Evolutionary conservation across 2,329 filamentous ascomycete species (phyloP).

Genomic region (Hypoxylon sp.): DNA sequence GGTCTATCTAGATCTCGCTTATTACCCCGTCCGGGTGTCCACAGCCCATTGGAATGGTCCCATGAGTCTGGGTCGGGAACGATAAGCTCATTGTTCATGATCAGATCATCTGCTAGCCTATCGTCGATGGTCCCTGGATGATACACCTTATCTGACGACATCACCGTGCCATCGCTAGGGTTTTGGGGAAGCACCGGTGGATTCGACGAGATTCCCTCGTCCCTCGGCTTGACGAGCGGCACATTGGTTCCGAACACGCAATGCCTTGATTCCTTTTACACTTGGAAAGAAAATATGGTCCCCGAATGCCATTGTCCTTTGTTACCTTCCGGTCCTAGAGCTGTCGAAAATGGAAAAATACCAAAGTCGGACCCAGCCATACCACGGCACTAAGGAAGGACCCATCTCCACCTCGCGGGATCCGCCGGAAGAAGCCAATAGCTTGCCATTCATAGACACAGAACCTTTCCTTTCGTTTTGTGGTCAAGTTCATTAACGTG

Average conservation of each 20-base stretch:
- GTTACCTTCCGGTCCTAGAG: neutral
- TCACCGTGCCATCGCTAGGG: slow-evolving; percentile 15
- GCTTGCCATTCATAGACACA: neutral
- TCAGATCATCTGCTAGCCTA: slow-evolving; percentile 27
- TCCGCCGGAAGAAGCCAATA: slow-evolving; percentile 14
- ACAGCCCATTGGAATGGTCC: slow-evolving; percentile 26
- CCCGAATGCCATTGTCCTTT: neutral
- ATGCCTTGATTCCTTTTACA: neutral
- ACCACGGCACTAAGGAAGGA: slow-evolving; percentile 11
- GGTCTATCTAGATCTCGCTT: slow-evolving; percentile 42
- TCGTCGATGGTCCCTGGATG: slow-evolving; percentile 10
- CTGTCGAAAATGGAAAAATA: slow-evolving; percentile 2
- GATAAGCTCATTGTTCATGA: slow-evolving; percentile 39
- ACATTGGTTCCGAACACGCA: neutral
- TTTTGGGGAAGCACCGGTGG: slow-evolving; percentile 5
- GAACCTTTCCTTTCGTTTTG: slow-evolving; percentile 11
- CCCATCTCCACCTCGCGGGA: slow-evolving; percentile 29
- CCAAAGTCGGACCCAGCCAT: neutral
- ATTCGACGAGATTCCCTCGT: slow-evolving; percentile 2
- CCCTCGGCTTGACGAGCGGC: neutral
- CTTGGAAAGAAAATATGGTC: neutral
- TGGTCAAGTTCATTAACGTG: slow-evolving; percentile 8
- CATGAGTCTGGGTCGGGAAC: slow-evolving; percentile 38
- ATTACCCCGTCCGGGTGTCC: slow-evolving; percentile 28
- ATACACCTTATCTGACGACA: slow-evolving; percentile 32